phyloP scores from a whole-genome alignment of 1,284 basidiomycete species.

The Leccinum subfulvum region DNA sequence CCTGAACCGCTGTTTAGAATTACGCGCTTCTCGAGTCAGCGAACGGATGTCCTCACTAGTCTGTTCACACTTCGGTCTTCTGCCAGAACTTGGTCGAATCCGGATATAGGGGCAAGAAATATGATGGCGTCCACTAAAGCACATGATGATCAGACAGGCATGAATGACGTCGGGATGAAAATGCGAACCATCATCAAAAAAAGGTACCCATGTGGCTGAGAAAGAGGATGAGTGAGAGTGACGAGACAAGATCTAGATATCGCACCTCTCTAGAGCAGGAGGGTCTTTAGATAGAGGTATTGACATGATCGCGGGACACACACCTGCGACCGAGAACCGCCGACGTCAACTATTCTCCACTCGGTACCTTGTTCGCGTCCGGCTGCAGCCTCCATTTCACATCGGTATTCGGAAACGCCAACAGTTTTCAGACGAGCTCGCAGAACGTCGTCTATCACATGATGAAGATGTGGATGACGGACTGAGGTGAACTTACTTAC shows the following conservation, averaged over 20 bases:
- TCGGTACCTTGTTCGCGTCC: constrained; percentile 70
- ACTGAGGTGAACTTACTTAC: constrained; percentile 33
- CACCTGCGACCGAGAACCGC: constrained; percentile 73
- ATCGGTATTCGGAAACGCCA: constrained; percentile 74
- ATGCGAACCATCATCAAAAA: constrained; percentile 68
- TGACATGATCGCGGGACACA: constrained; percentile 25
- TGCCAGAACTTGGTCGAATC: constrained; percentile 72
- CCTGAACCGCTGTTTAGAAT: constrained; percentile 39
- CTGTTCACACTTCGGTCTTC: constrained; percentile 73
- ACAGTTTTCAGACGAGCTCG: constrained; percentile 74
- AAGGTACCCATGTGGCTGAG: constrained; percentile 67
- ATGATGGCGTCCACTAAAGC: constrained; percentile 68
- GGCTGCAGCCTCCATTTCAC: constrained; percentile 70
- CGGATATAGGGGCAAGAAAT: constrained; percentile 77
- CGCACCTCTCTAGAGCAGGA: constrained; percentile 27
- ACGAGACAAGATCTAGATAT: not conserved
- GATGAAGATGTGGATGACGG: constrained; percentile 9
- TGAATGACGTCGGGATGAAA: constrained; percentile 3
- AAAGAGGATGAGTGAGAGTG: constrained; percentile 9
- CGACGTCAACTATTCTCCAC: constrained; percentile 80
- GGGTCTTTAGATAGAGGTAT: constrained; percentile 11
- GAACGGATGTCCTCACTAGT: constrained; percentile 44
- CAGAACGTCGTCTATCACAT: constrained; percentile 61
- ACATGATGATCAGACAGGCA: constrained; percentile 5
- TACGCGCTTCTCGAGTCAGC: constrained; percentile 2